Evolutionary conservation across 2,329 filamentous ascomycete species (phyloP).

Genomic region (Alternaria solani): DNA sequence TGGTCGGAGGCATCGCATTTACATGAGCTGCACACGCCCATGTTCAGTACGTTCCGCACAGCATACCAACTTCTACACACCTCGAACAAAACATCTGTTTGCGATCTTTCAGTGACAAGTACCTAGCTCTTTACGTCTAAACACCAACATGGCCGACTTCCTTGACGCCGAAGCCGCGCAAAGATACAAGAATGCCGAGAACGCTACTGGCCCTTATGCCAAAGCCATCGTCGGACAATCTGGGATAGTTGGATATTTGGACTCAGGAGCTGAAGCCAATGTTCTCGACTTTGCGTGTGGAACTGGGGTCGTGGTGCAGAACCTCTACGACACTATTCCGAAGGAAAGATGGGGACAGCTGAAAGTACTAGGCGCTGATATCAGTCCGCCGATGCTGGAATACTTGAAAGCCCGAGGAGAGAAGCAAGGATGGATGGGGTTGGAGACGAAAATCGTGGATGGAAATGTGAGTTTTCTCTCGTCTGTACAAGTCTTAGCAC

Average conservation of each 20-base stretch:
- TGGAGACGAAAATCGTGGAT: slow-evolving; percentile 29
- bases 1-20: neutral
- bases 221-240: slow-evolving; percentile 22
- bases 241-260: neutral
- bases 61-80: neutral
- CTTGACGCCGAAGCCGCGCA: slow-evolving; percentile 18
- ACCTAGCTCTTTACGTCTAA: no score
- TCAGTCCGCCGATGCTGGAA: slow-evolving; percentile 30
- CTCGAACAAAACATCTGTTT: no score
- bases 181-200: slow-evolving; percentile 31
- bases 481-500: neutral
- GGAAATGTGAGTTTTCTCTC: slow-evolving; percentile 11
- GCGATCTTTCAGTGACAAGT: neutral
- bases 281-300: slow-evolving; percentile 38
- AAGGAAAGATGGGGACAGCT: slow-evolving; percentile 23
- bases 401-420: slow-evolving; percentile 24
- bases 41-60: neutral
- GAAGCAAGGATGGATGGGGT: slow-evolving; percentile 27
- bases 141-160: neutral
- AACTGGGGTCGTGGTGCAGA: slow-evolving; percentile 33
- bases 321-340: slow-evolving; percentile 26
- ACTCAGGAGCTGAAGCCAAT: slow-evolving; percentile 9
- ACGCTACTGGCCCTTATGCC: slow-evolving; percentile 31
- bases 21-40: neutral
- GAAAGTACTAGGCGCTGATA: slow-evolving; percentile 33